Base-by-base conservation (phyloP, 2,329 filamentous ascomycete species). In the Trichoderma koningii region DNA sequence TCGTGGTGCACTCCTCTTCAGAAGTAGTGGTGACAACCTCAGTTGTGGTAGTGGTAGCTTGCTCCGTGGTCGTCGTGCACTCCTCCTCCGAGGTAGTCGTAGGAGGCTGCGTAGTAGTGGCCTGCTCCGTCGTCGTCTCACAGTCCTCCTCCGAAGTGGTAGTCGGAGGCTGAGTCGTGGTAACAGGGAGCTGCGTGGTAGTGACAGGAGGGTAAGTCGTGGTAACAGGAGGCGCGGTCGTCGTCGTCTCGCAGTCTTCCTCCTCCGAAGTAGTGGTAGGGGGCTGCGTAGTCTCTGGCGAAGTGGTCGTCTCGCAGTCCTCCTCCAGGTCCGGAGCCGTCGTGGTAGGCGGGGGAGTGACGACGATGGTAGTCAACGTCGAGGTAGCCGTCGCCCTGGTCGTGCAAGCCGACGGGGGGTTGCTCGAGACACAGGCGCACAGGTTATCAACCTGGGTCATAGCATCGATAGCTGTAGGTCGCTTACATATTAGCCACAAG, bases 371-470 rank as follows among this genome's bases (percentile, higher is more conserved):
- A 19, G 55, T 26, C n/a, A 50, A 34, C 21, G 53, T 55, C 12
- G 47, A 28, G 0, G 26, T 23, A 21, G 62, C 26, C 14, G 64
- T 38, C 45, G 51, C 30, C 9, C 51, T 51, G 30, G 55, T 60
- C 7, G 65, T 50, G 34, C 23, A 47, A 45, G 68, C 66, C 10
- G 65, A 68, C 10, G 68, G 69, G 5, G 71, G 72, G 62, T 60
- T 70, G 7, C 69, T 69, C 0, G 67, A 64, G 7, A 73, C 72
- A 55, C 72, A 74, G 3, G 28, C 7, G 63, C 72, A 74, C 14
- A 74, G 55, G 15, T 69, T 66, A 15, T 57, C 42, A 2, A 71
- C 72, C 34, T 69, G 61, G 2, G 17, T 12, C 5, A 74, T 30
- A 23, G 73, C 70, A 7, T 26, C 3, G 68, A 23, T n/a, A 52